phyloP scores from a whole-genome alignment of 345 rosid genomes.

The Reutealis trisperma region DNA sequence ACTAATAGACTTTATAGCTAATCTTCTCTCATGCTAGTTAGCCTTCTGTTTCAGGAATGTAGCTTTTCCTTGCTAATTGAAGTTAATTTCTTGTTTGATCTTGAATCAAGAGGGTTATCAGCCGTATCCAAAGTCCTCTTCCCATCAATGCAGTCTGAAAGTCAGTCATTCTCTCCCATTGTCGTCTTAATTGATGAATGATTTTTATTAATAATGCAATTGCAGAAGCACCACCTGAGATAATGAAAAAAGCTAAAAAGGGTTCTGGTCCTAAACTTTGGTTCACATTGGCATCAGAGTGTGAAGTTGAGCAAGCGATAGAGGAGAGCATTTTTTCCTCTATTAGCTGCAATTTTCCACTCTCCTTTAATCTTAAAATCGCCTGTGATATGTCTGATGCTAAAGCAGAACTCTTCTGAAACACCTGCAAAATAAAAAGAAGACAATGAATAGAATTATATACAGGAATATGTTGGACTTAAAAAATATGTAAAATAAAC shows the following conservation, averaged over 20 bases:
- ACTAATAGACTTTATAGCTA: too few relatives aligned
- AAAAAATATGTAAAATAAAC: too few relatives aligned
- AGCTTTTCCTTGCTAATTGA: not conserved
- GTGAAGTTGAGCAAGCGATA: constrained; percentile 6
- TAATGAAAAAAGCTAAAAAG: constrained; percentile 22
- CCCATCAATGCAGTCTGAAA: constrained; percentile 2
- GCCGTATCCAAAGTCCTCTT: constrained; percentile 15
- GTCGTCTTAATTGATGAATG: not conserved
- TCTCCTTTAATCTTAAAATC: not conserved
- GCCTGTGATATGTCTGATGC: constrained; percentile 14
- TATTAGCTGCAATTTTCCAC: constrained; percentile 7
- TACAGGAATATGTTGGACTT: not conserved
- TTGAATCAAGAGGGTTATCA: not conserved
- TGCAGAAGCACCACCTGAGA: constrained; percentile 21
- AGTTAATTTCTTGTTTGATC: constrained; percentile 3
- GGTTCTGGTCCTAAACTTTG: constrained; percentile 23
- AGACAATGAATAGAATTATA: not conserved
- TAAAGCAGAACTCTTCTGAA: constrained; percentile 15
- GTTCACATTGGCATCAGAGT: not conserved
- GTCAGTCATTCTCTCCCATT: not conserved
- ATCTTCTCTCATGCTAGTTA: too few relatives aligned
- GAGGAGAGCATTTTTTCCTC: constrained; percentile 6
- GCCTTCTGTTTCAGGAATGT: too few relatives aligned
- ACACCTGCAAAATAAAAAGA: constrained; percentile 8
- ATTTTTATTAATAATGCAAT: constrained; percentile 17